These are phyloP conservation scores for Scolecobasidium constrictum DNA, from an alignment of 2,329 filamentous ascomycete genomes.

Conservation along the genomic window DNA sequence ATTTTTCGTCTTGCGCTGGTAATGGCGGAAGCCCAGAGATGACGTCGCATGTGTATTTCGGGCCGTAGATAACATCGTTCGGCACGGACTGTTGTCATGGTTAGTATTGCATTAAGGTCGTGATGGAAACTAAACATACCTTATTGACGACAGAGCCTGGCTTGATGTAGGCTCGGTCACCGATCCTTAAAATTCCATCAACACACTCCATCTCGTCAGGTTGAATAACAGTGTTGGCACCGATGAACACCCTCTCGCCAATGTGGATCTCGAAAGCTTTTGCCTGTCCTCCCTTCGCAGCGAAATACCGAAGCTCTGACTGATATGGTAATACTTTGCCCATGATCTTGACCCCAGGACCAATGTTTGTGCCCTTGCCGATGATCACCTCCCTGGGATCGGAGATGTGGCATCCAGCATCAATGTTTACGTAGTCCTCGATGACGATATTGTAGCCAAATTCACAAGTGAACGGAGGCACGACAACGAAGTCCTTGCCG, in stretches of 20 bases:
- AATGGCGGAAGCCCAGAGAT: too few species aligned
- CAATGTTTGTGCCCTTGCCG: constrained; percentile 59
- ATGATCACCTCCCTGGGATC: constrained; percentile 79
- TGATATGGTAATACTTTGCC: constrained; percentile 35
- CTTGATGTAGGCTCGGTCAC: constrained; percentile 7
- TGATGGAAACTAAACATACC: constrained; percentile 7
- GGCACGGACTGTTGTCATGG: neutral
- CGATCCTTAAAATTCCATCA: constrained; percentile 7
- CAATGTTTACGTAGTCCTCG: constrained; percentile 74
- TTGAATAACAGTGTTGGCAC: constrained; percentile 5
- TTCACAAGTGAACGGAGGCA: constrained; percentile 83
- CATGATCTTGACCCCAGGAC: constrained; percentile 78
- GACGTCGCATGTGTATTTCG: too few species aligned
- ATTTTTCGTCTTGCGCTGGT: too few species aligned
- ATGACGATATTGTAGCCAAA: constrained; percentile 93
- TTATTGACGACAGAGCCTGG: constrained; percentile 10
- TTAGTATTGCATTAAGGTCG: too few species aligned
- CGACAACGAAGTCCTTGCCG: constrained; percentile 67
- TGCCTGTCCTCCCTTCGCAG: constrained; percentile 4
- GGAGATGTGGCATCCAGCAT: constrained; percentile 71
- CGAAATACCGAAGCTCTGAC: constrained; percentile 60
- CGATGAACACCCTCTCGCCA: constrained; percentile 9
- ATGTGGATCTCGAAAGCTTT: constrained; percentile 10
- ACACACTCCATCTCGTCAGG: neutral
- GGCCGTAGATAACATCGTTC: neutral